Base-by-base conservation (phyloP, 352 stramenopile genomes). In the Pythium dissotocum region DNA sequence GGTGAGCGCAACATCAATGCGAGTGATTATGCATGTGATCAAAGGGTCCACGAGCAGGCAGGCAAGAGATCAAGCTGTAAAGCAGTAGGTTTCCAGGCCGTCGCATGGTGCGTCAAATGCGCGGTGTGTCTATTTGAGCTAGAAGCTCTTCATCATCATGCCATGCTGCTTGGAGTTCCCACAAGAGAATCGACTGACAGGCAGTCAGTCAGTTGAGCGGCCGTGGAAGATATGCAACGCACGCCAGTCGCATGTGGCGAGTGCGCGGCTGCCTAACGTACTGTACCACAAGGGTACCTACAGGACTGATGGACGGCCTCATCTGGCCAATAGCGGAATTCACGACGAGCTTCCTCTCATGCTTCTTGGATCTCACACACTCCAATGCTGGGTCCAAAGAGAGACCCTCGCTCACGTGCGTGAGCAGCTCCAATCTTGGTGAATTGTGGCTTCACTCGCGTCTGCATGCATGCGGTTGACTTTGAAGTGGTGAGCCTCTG, bases 171-270 rank as follows among this genome's bases (percentile, higher is more conserved):
- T 53, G 1, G 46, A 44, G 21, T 53, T 53, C 32, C n/a, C 21
- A 5, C 32, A 6, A 1, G 12, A 10, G 46, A 53, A 28, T 53
- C 36, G 36, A 44, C 6, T 44, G 36, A 16, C 36, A 44, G 36
- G 0, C 21, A 24, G 21, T 46, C 46, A 28, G 46, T 53, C 46
- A 30, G 21, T 53, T 13, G 0, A 26, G 14, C 26, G 16, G 12
- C 46, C 0, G 21, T 30, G 46, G 46, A 32, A 30, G 46, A 28
- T 16, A 30, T 21, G 21, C 46, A 53, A 53, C 46, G 46, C 46
- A 53, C 46, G 46, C 46, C 7, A 53, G 46, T 10, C n/a, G 14
- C 46, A 53, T 53, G 46, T 53, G 46, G 46, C 46, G 46, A 53
- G 46, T 30, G 14, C 21, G 46, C 46, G 46, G 46, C 46, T 53